phyloP scores from a whole-genome alignment of 768 basidiomycete species.

The Pholiota conissans region DNA sequence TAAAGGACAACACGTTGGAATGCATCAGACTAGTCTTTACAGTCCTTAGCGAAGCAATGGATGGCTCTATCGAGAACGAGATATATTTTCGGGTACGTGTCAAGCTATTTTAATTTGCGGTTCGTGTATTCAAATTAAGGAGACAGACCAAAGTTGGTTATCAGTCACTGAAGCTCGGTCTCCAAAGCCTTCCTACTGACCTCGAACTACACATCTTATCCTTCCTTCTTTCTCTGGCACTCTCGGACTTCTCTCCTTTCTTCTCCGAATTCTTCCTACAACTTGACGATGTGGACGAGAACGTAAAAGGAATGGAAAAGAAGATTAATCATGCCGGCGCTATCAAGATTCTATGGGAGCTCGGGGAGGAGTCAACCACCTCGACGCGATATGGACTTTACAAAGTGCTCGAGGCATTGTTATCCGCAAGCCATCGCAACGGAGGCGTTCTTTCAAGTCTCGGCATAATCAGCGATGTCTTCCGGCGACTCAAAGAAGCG shows the following conservation, averaged over 20 bases:
- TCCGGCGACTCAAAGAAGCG: conserved; percentile 27
- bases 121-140: conserved; percentile 1
- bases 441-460: conserved; percentile 64
- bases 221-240: conserved; percentile 64
- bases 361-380: conserved; percentile 29
- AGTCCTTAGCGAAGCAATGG: conserved; percentile 64
- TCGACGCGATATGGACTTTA: conserved; percentile 48
- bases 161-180: conserved; percentile 58
- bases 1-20: conserved; percentile 23
- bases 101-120: neutral
- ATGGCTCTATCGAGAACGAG: conserved; percentile 53
- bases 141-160: conserved; percentile 62
- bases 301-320: conserved; percentile 40
- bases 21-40: conserved; percentile 61
- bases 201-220: conserved; percentile 49
- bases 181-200: conserved; percentile 52
- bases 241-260: conserved; percentile 55
- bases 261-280: conserved; percentile 55
- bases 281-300: conserved; percentile 38
- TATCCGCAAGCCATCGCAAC: conserved; percentile 64
- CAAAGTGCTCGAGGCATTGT: conserved; percentile 64
- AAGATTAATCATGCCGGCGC: conserved; percentile 61
- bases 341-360: conserved; percentile 58
- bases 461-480: conserved; percentile 53
- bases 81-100: conserved; percentile 64